A percentile compares a stretch with the other conserved stretches of the same genome.
Conservation (phyloP, 345 rosid genomes). For the Syzygium jambos region DNA sequence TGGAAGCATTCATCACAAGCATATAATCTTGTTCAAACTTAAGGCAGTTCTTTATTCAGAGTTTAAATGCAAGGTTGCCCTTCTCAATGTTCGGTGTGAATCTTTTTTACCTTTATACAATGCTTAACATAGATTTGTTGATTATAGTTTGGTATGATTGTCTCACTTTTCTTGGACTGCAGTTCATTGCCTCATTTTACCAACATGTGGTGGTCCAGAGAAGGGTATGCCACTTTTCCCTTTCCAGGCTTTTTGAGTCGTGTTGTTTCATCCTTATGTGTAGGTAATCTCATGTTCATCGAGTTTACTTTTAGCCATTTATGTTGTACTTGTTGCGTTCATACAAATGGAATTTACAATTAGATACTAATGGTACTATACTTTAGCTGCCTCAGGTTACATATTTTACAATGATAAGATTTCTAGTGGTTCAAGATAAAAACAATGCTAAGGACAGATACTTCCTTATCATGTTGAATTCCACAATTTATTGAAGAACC, state of each 20-base stretch:
- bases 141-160: neutral
- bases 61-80: neutral
- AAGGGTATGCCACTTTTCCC: slow-evolving; percentile 43
- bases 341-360: neutral
- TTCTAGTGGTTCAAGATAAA: neutral
- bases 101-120: neutral
- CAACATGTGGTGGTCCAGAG: slow-evolving; percentile 91
- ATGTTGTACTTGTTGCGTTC: neutral
- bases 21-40: neutral
- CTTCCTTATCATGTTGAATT: neutral
- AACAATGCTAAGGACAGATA: neutral
- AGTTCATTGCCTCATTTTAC: slow-evolving; percentile 87
- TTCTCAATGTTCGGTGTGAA: neutral
- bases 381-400: neutral
- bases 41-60: neutral
- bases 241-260: neutral
- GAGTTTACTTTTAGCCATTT: neutral
- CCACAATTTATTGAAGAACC: neutral
- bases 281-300: neutral
- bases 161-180: slow-evolving; percentile 18
- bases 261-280: neutral
- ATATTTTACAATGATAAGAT: neutral
- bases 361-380: neutral
- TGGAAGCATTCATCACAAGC: neutral
- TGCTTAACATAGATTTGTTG: neutral